These are phyloP conservation scores for Diaporthe eres DNA, from an alignment of 2,329 filamentous ascomycete species.

Conservation along the genomic window DNA sequence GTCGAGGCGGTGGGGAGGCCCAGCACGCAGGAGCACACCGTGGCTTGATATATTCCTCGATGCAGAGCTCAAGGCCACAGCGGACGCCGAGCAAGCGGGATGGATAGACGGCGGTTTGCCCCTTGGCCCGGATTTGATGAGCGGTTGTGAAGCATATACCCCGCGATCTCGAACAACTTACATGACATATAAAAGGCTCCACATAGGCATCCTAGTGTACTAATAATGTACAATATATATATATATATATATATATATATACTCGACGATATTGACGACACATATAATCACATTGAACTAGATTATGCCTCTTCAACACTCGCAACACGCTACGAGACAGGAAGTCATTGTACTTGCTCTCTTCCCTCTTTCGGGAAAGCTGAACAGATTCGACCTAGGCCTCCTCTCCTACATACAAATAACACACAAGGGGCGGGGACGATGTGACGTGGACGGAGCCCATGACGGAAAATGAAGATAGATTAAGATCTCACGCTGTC, in stretches of 20 bases:
- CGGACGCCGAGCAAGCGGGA: background rate
- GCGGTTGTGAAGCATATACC: background rate
- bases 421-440: background rate
- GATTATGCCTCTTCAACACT: background rate
- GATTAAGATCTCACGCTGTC: background rate
- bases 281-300: background rate
- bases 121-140: background rate
- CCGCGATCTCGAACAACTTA: too few species aligned
- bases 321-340: background rate
- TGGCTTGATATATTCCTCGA: background rate
- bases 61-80: background rate
- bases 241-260: background rate
- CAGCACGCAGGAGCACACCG: constrained; percentile 15
- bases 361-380: background rate
- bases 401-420: background rate
- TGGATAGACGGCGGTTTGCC: background rate
- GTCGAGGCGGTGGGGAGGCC: constrained; percentile 60
- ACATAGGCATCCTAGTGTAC: background rate
- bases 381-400: too few species aligned
- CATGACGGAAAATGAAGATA: background rate
- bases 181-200: background rate
- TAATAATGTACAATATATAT: background rate
- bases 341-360: background rate
- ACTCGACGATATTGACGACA: background rate
- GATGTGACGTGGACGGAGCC: background rate